These are phyloP conservation scores for Phyllosticta citrichinensis DNA, from an alignment of 2,329 filamentous ascomycete species.

Conservation along the genomic window DNA sequence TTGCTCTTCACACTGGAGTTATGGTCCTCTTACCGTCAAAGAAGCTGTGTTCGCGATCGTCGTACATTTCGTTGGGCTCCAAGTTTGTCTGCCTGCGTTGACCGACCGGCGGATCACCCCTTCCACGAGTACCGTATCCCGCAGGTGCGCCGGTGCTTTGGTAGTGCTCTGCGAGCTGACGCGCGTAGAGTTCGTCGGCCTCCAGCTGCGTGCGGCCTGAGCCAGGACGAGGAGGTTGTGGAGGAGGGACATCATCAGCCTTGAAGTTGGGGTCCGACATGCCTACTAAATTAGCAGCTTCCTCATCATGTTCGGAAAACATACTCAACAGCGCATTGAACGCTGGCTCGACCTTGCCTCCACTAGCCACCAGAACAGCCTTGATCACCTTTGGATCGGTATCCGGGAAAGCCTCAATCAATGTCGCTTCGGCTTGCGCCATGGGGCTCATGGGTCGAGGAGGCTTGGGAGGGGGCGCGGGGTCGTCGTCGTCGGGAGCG, in stretches of 20 bases:
- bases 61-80: constrained; percentile 44
- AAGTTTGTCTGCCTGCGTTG: constrained; percentile 43
- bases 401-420: constrained; percentile 86
- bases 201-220: constrained; percentile 69
- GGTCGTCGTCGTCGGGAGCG: constrained; percentile 32
- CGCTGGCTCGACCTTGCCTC: constrained; percentile 79
- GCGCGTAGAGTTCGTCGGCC: constrained; percentile 82
- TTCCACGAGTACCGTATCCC: constrained; percentile 14
- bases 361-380: constrained; percentile 77
- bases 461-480: constrained; percentile 62
- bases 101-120: constrained; percentile 27
- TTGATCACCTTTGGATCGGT: constrained; percentile 75
- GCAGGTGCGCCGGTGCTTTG: constrained; percentile 29
- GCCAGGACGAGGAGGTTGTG: constrained; percentile 68
- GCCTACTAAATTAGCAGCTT: constrained; percentile 23
- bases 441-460: constrained; percentile 71
- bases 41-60: constrained; percentile 69
- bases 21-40: constrained; percentile 55
- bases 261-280: constrained; percentile 46
- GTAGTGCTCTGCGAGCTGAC: constrained; percentile 88
- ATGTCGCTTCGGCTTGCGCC: constrained; percentile 75
- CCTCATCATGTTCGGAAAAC: constrained; percentile 15
- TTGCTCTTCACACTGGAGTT: neutral
- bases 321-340: constrained; percentile 87
- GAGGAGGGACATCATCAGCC: constrained; percentile 49